Conservation (phyloP, 768 basidiomycete species). For the Tricholoma matsutake region DNA sequence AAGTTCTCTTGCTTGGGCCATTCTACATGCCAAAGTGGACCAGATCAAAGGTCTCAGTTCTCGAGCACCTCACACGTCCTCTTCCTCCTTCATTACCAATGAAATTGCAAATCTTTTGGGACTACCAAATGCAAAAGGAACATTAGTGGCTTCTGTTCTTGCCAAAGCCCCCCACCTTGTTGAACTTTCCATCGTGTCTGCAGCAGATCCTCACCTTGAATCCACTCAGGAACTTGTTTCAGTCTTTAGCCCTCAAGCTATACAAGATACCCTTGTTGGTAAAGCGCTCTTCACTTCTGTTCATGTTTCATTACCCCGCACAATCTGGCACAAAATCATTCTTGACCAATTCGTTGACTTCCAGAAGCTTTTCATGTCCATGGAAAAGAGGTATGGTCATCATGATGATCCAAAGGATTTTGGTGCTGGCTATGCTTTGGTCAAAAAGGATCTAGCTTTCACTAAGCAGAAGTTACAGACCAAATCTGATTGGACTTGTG, state of each 20-base stretch:
- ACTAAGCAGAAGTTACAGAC: neutral
- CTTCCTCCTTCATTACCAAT: neutral
- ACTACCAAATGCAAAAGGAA: neutral
- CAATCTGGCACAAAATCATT: conserved; percentile 2
- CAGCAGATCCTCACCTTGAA: neutral
- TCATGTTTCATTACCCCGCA: neutral
- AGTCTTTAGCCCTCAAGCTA: neutral
- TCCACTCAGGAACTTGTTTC: neutral
- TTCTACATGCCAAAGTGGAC: neutral
- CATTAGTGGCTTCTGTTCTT: neutral
- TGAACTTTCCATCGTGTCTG: neutral
- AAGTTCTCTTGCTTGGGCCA: neutral
- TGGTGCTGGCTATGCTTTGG: conserved; percentile 6
- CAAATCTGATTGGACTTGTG: conserved; percentile 14
- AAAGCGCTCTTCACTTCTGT: neutral
- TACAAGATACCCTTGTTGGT: neutral
- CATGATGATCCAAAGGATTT: conserved; percentile 11
- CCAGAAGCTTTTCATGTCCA: too few relatives aligned
- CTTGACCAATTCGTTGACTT: neutral
- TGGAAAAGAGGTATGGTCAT: too few relatives aligned
- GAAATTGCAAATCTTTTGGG: neutral
- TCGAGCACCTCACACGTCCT: neutral
- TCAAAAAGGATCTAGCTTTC: conserved; percentile 8
- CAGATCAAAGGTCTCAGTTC: neutral
- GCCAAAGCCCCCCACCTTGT: neutral